Conservation (phyloP, 2,329 filamentous ascomycete genomes). For the Podosphaera fusca region DNA sequence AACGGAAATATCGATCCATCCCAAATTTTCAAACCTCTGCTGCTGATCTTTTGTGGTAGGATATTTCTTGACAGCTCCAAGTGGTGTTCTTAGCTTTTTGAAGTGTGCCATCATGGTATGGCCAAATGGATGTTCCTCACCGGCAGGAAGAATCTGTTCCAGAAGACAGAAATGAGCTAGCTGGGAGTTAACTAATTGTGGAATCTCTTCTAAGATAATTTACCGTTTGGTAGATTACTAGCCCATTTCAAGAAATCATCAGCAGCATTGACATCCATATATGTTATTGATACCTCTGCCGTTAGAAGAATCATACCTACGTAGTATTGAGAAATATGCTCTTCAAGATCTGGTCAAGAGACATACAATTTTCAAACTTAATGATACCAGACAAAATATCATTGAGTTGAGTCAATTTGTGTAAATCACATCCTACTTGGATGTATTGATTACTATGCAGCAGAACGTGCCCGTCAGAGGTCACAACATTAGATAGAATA, state of each 20-base stretch:
- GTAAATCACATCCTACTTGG: constrained; percentile 62
- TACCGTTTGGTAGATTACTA: constrained; percentile 44
- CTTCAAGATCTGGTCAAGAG: neutral
- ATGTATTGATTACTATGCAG: constrained; percentile 48
- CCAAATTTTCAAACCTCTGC: constrained; percentile 40
- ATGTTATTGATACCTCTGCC: constrained; percentile 77
- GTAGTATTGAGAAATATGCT: neutral
- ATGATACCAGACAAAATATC: constrained; percentile 33
- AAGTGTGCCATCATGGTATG: constrained; percentile 70
- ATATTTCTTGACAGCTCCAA: constrained; percentile 53
- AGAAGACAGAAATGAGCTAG: constrained; percentile 62
- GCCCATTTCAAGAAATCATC: constrained; percentile 61
- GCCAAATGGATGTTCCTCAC: constrained; percentile 60
- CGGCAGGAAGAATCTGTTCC: constrained; percentile 67
- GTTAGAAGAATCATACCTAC: constrained; percentile 42
- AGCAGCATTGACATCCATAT: constrained; percentile 55
- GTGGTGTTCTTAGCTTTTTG: constrained; percentile 52
- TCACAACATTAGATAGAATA: constrained; percentile 24
- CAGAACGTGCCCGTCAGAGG: constrained; percentile 24
- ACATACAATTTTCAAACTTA: constrained; percentile 27
- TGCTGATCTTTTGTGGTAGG: constrained; percentile 42
- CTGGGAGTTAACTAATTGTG: constrained; percentile 5
- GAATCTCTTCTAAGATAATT: constrained; percentile 6
- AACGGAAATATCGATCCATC: constrained; percentile 40
- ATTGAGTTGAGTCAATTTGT: constrained; percentile 38